Evolutionary conservation across 2,329 filamentous ascomycete genomes (phyloP).

Genomic region (Microsporum audouinii): DNA sequence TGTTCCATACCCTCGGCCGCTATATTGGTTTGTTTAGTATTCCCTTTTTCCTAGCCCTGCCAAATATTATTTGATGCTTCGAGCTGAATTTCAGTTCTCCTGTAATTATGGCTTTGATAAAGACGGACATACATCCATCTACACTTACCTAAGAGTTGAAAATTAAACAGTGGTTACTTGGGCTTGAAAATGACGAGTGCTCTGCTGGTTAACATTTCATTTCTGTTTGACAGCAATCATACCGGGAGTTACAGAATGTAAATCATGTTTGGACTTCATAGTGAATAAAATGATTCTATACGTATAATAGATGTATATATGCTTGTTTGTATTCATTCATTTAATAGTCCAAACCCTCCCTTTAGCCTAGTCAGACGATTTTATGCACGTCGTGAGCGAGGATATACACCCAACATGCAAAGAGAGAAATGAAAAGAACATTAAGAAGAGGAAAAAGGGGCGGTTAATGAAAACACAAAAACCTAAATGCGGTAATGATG

Average conservation of each 20-base stretch:
- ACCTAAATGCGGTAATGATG: background rate
- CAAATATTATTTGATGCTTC: background rate
- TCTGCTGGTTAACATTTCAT: too few species aligned
- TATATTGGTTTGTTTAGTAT: background rate
- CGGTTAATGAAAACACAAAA: background rate
- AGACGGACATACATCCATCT: background rate
- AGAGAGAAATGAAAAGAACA: background rate
- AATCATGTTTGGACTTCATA: background rate
- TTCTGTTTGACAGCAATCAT: background rate
- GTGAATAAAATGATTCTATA: background rate
- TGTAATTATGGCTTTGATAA: background rate
- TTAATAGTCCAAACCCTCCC: conserved; percentile 1
- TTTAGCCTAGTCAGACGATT: background rate
- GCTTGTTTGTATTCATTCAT: conserved; percentile 1
- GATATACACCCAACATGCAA: conserved; percentile 3
- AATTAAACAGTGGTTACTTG: too few species aligned
- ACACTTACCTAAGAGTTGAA: too few species aligned
- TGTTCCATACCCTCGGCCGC: background rate
- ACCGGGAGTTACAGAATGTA: background rate
- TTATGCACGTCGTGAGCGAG: conserved; percentile 2
- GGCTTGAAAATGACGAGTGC: too few species aligned
- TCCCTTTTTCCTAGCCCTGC: background rate
- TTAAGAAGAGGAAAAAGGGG: conserved; percentile 1
- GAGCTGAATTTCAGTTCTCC: background rate
- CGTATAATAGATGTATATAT: background rate